Conservation (phyloP, 106 monocot genomes). For the Dendrobium chrysotoxum region DNA sequence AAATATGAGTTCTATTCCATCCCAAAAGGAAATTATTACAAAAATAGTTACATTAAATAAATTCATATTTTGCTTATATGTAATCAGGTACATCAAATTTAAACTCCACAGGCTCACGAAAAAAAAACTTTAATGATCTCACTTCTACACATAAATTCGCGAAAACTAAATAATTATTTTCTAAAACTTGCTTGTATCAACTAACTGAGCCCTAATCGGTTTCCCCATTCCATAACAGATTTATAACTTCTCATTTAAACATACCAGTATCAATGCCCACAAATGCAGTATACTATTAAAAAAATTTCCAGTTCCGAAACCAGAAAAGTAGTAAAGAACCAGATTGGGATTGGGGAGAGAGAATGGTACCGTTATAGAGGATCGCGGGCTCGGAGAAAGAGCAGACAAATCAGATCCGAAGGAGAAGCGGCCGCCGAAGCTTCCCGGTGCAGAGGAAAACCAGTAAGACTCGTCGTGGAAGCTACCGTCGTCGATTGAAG, state of each 20-base stretch:
- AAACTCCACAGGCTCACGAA: not conserved
- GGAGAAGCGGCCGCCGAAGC: conserved; percentile 9
- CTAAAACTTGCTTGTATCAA: not conserved
- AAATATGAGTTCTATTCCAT: no score
- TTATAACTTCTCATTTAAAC: no score
- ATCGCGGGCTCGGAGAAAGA: conserved; percentile 1
- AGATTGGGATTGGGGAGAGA: not conserved
- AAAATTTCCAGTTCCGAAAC: not conserved
- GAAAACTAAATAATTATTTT: not conserved
- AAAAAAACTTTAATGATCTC: not conserved
- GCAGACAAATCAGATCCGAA: conserved; percentile 12
- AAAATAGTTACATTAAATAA: not conserved
- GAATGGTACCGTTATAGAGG: not conserved
- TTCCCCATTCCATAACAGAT: not conserved
- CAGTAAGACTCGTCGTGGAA: not conserved
- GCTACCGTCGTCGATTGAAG: not conserved
- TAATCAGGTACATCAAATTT: no score
- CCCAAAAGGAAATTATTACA: no score
- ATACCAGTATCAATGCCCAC: not conserved
- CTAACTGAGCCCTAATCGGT: not conserved
- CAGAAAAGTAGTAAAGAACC: not conserved
- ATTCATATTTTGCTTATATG: not conserved
- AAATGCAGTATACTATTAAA: not conserved
- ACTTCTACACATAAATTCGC: not conserved
- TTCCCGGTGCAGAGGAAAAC: conserved; percentile 6